These are phyloP conservation scores for Calonectria hongkongensis DNA, from an alignment of 2,329 filamentous ascomycete genomes.

Conservation along the genomic window DNA sequence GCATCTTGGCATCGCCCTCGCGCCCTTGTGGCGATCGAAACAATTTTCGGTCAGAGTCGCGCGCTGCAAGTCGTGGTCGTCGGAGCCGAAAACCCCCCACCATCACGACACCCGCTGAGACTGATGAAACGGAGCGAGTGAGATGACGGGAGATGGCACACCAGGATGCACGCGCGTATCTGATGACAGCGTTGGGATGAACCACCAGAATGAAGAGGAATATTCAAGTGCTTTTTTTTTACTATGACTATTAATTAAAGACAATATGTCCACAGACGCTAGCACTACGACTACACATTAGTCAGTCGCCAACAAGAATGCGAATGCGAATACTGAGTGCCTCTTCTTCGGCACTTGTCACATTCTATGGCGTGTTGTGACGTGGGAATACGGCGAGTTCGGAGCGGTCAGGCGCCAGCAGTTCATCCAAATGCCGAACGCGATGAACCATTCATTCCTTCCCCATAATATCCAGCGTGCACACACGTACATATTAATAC, in stretches of 20 bases:
- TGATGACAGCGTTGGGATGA: background rate
- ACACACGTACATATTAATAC: too few species aligned
- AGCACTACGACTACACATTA: background rate
- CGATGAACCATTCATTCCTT: slow-evolving; percentile 4
- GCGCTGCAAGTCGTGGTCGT: background rate
- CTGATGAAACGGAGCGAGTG: background rate
- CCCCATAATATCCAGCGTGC: background rate
- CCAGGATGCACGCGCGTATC: background rate
- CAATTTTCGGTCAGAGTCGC: background rate
- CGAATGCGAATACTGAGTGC: slow-evolving; percentile 23
- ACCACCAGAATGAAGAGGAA: background rate
- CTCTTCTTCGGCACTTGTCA: slow-evolving; percentile 20
- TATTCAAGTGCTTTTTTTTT: background rate
- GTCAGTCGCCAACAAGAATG: slow-evolving; percentile 12
- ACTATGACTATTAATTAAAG: background rate
- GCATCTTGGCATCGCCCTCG: background rate
- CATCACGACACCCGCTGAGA: background rate
- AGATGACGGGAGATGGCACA: background rate
- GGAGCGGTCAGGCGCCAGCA: slow-evolving; percentile 9
- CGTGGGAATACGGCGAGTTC: slow-evolving; percentile 30
- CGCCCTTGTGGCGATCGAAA: slow-evolving; percentile 17
- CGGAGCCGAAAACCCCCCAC: slow-evolving; percentile 14
- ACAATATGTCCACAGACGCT: background rate
- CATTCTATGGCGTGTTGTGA: slow-evolving; percentile 36
- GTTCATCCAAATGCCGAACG: slow-evolving; percentile 1